Evolutionary conservation across 805 yeast species (phyloP), one percentile per base, ranked within the genome.

Genomic region (Kodamaea restingae): DNA sequence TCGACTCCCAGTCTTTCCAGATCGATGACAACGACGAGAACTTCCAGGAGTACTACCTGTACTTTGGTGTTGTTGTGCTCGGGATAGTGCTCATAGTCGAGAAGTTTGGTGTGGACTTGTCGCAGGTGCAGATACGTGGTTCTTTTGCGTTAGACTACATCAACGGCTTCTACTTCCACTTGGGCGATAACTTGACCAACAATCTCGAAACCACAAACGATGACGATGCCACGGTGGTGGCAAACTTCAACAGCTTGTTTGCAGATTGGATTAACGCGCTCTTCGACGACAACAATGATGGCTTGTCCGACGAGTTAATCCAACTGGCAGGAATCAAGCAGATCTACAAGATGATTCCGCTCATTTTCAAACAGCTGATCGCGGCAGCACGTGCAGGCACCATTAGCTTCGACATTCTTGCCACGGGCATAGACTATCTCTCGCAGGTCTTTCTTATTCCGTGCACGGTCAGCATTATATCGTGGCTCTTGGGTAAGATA

Each of bases 381-480:
- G 55, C 71, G 11, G 85, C 95, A 1, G 68, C 77, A 36, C 71
- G 73, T 15, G 59, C 71, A 17, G 77, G 75, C 1, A 60, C 76
- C 10, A 67, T 86, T 3, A 82, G 79, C 46, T 56, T 72, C 7
- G 81, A 80, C 3, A 73, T 78, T 4, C 65, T 88, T 29, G 72
- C 71, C 35, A 85, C 84, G 40, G 97, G 96, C 0, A 66, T 91
- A 25, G 97, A 90, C 52, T 88, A 90, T 52, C 84, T 91, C 48
- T 67, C 84, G 32, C 96, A 90, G 51, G 84, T 87, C 2, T 84
- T 86, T 46, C 66, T 91, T 47, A 67, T 84, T 1, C 56, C 75
- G 50, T 48, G 83, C 72, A 75, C 61, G 63, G 33, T 60, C 17
- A 60, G 61, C 25, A 58, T 66, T 18, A 52, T 66, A 14, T 57